Conservation (phyloP, 2,329 filamentous ascomycete genomes). For the Cladosporium sp. region DNA sequence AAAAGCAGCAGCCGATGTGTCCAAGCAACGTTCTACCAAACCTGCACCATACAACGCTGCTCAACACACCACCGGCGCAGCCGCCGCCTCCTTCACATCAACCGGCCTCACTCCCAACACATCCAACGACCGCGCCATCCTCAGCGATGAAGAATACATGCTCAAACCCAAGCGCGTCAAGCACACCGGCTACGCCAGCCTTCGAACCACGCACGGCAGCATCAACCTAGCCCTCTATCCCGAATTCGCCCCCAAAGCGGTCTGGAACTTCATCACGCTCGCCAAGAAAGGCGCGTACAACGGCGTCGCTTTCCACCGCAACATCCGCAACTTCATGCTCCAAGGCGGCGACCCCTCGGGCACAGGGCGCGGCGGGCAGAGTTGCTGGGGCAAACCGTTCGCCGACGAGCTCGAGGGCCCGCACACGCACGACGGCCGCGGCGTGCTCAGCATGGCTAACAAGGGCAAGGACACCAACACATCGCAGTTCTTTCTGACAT, state of each 20-base stretch:
- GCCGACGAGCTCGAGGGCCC: constrained; percentile 90
- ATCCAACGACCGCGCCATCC: constrained; percentile 75
- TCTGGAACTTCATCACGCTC: constrained; percentile 94
- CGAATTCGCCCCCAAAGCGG: constrained; percentile 85
- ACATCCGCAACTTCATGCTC: constrained; percentile 96
- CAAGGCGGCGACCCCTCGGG: constrained; percentile 94
- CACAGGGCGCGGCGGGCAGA: constrained; percentile 83
- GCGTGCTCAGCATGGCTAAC: constrained; percentile 91
- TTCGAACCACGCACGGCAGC: constrained; percentile 80
- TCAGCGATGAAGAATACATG: constrained; percentile 96
- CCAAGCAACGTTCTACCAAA: constrained; percentile 30
- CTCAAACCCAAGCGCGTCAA: constrained; percentile 85
- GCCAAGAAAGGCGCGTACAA: constrained; percentile 89
- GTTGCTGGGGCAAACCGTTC: constrained; percentile 83
- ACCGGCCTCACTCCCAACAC: constrained; percentile 92
- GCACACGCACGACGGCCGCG: constrained; percentile 73
- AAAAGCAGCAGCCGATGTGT: constrained; percentile 44
- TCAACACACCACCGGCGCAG: constrained; percentile 81
- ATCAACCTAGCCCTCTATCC: constrained; percentile 86
- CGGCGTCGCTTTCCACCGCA: constrained; percentile 80
- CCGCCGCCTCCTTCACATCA: constrained; percentile 91
- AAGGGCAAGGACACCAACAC: constrained; percentile 98
- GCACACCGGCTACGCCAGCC: constrained; percentile 83
- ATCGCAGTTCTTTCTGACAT: constrained; percentile 91
- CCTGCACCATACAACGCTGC: constrained; percentile 74